phyloP scores from a whole-genome alignment of 768 basidiomycete species.

The Udeniomyces megalosporus region DNA sequence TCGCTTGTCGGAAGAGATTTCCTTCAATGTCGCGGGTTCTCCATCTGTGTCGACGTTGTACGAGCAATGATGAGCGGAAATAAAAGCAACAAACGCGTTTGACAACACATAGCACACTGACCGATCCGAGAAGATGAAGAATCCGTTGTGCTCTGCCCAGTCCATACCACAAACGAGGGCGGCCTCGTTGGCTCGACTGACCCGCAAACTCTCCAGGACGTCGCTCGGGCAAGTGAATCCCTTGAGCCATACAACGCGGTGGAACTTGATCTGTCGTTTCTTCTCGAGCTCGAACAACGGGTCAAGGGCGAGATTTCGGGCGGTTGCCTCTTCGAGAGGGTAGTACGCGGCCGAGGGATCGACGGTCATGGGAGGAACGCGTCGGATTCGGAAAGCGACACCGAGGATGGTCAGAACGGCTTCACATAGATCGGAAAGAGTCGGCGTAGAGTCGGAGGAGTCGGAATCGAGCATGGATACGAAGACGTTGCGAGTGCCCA shows the following conservation, averaged over 20 bases:
- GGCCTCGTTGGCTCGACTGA: conserved; percentile 76
- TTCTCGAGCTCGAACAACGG: conserved; percentile 67
- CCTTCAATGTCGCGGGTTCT: conserved; percentile 94
- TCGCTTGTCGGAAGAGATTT: conserved; percentile 93
- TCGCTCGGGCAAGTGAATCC: conserved; percentile 98
- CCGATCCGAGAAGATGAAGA: conserved; percentile 97
- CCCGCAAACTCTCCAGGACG: conserved; percentile 84
- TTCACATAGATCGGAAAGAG: conserved; percentile 84
- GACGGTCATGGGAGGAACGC: conserved; percentile 83
- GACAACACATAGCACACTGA: conserved; percentile 29
- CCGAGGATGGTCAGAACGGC: conserved; percentile 84
- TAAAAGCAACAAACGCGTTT: too few species aligned
- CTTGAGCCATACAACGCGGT: conserved; percentile 89
- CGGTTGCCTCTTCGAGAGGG: conserved; percentile 85
- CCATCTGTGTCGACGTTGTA: conserved; percentile 50
- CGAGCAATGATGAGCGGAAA: not conserved
- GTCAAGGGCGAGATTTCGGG: conserved; percentile 79
- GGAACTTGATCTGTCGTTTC: conserved; percentile 64
- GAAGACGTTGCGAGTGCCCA: conserved; percentile 78
- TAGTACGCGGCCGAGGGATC: conserved; percentile 83
- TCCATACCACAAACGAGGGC: conserved; percentile 99
- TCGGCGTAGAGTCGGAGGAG: conserved; percentile 86
- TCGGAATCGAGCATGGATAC: conserved; percentile 97
- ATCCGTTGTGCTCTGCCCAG: conserved; percentile 94
- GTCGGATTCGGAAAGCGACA: conserved; percentile 77